Evolutionary conservation across 2,329 filamentous ascomycete species (phyloP).

Genomic region (Onygena corvina): DNA sequence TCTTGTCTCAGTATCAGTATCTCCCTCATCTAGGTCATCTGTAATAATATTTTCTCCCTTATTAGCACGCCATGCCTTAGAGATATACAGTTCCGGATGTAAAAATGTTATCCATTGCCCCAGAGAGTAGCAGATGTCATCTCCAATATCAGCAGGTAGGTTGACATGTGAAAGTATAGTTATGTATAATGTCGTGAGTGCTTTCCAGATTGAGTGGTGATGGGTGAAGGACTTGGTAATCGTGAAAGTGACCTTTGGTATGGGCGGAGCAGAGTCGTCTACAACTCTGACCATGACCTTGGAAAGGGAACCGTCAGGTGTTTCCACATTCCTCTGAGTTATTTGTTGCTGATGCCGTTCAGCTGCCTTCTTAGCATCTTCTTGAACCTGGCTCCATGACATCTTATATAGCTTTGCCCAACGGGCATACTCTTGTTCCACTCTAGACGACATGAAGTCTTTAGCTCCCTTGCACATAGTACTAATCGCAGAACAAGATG

Average conservation of each 20-base stretch:
- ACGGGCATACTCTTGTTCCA: constrained; percentile 54
- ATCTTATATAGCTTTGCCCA: constrained; percentile 33
- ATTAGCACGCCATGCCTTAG: constrained; percentile 9
- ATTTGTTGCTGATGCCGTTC: constrained; percentile 22
- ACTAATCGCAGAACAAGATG: constrained; percentile 56
- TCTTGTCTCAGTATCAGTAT: constrained; percentile 23
- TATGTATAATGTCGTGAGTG: constrained; percentile 28
- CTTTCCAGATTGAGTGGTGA: constrained; percentile 31
- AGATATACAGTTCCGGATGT: constrained; percentile 26
- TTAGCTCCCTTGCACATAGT: constrained; percentile 61
- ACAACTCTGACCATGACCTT: constrained; percentile 9
- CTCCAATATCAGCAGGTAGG: constrained; percentile 29
- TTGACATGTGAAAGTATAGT: constrained; percentile 30
- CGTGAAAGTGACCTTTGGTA: constrained; percentile 14
- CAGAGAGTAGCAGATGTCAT: constrained; percentile 32
- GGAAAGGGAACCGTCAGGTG: neutral
- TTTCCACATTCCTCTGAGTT: neutral
- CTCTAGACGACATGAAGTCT: constrained; percentile 64
- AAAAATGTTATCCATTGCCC: constrained; percentile 28
- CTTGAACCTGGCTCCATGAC: constrained; percentile 28
- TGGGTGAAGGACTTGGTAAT: constrained; percentile 27
- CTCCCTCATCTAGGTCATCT: constrained; percentile 8
- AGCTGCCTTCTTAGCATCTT: constrained; percentile 27
- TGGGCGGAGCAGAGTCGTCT: constrained; percentile 13
- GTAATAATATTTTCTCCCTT: neutral